Conservation (phyloP, 306 rosid genomes). For the Sindora glabra region DNA sequence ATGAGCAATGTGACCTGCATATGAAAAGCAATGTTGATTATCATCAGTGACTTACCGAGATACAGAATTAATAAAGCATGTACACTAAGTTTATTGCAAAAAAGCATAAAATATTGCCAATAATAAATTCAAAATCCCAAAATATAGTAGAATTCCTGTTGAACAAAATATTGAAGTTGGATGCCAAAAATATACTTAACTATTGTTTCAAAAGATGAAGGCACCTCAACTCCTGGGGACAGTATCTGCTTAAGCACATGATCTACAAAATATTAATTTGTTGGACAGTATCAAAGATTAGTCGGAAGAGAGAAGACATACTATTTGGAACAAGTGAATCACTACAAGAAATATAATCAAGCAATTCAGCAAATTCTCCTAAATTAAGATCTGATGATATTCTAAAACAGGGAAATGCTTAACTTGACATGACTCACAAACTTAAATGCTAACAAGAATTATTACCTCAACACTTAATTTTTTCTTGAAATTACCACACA, state of each 20-base stretch:
- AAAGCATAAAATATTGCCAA: background rate
- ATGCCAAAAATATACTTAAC: slow-evolving; percentile 53
- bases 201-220: slow-evolving; percentile 91
- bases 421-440: background rate
- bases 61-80: background rate
- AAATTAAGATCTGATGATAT: background rate
- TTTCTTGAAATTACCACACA: too few species aligned
- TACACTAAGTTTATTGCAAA: background rate
- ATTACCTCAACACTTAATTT: background rate
- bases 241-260: slow-evolving; percentile 83
- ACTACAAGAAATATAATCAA: background rate
- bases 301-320: background rate
- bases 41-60: slow-evolving; percentile 11
- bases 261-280: slow-evolving; percentile 40
- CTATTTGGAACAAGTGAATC: slow-evolving; percentile 2
- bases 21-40: slow-evolving; percentile 24
- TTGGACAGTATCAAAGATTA: background rate
- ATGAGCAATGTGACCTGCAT: slow-evolving; percentile 95
- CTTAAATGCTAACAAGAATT: background rate
- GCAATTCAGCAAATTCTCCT: background rate
- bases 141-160: background rate
- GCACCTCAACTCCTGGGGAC: slow-evolving; percentile 76
- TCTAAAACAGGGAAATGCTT: background rate
- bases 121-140: background rate
- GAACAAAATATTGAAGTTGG: background rate